phyloP scores from a whole-genome alignment of 345 rosid genomes.

The Noccaea caerulescens region DNA sequence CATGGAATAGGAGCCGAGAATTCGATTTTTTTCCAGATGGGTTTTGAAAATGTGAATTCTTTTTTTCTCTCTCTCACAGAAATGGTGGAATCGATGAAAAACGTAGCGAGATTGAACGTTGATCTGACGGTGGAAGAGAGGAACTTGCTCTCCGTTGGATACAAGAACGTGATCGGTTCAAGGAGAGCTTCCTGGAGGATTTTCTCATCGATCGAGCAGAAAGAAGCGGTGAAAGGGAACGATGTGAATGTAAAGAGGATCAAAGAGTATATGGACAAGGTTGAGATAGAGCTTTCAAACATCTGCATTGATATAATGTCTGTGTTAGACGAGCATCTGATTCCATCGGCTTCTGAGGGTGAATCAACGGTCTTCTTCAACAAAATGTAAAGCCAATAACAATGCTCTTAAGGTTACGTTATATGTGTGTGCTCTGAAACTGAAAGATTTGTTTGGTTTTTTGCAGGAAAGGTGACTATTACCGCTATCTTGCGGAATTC shows the following conservation, averaged over 20 bases:
- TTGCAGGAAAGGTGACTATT: constrained; percentile 79
- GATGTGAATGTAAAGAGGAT: constrained; percentile 59
- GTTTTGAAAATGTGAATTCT: constrained; percentile 9
- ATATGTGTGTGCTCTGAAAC: not conserved
- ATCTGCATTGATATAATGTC: constrained; percentile 64
- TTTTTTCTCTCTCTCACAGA: constrained; percentile 36
- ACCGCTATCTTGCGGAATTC: constrained; percentile 66
- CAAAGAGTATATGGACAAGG: constrained; percentile 61
- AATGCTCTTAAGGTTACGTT: not conserved
- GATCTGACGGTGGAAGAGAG: constrained; percentile 64
- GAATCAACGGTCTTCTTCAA: constrained; percentile 72
- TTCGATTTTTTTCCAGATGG: constrained; percentile 1
- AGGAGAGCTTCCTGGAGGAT: constrained; percentile 70
- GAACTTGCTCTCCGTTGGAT: constrained; percentile 61
- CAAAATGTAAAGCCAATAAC: constrained; percentile 67
- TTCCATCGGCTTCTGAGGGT: constrained; percentile 60
- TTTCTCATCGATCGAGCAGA: constrained; percentile 58
- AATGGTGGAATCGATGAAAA: constrained; percentile 63
- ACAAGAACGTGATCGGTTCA: constrained; percentile 63
- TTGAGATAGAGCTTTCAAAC: constrained; percentile 58
- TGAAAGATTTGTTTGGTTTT: constrained; percentile 3
- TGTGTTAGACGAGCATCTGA: constrained; percentile 67
- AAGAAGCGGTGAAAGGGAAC: constrained; percentile 61
- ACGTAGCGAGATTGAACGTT: constrained; percentile 55
- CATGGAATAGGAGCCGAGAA: not conserved